These are phyloP conservation scores for Pulveroboletus ravenelii DNA, from an alignment of 768 basidiomycete genomes.

Conservation along the genomic window DNA sequence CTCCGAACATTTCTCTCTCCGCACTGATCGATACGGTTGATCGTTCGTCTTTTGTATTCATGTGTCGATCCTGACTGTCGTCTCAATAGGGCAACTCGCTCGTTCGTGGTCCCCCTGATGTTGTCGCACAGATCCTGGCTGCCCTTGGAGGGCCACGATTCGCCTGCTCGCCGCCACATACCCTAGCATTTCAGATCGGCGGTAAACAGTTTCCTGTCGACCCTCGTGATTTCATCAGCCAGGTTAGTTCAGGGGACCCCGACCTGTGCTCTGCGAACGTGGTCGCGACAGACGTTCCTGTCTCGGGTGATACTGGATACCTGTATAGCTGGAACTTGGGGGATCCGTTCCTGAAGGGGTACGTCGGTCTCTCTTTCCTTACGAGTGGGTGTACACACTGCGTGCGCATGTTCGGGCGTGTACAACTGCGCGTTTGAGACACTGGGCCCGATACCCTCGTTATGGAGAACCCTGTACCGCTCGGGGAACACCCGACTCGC, in stretches of 20 bases:
- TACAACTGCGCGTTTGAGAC: not conserved
- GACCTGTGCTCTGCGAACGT: conserved; percentile 51
- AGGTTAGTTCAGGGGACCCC: conserved; percentile 35
- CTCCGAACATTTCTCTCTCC: conserved; percentile 48
- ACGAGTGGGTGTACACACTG: not conserved
- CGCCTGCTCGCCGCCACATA: conserved; percentile 58
- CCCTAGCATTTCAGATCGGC: conserved; percentile 61
- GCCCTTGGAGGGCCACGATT: conserved; percentile 44
- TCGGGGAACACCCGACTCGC: not conserved
- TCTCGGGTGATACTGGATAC: conserved; percentile 45
- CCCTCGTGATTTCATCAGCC: conserved; percentile 62
- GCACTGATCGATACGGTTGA: conserved; percentile 68
- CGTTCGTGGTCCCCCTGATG: conserved; percentile 68
- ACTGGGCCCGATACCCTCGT: not conserved
- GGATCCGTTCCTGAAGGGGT: conserved; percentile 74
- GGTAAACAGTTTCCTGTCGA: conserved; percentile 69
- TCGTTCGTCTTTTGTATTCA: not conserved
- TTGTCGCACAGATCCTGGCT: conserved; percentile 46
- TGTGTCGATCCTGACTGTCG: not conserved
- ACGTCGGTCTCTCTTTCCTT: conserved; percentile 19
- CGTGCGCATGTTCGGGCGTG: not conserved
- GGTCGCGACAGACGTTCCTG: conserved; percentile 59
- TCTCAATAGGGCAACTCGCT: conserved; percentile 63
- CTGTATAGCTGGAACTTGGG: conserved; percentile 77
- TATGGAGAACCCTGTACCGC: not conserved